Base-by-base conservation (phyloP, 1,139 yeast genomes). In the Hansenula lynferdii region DNA sequence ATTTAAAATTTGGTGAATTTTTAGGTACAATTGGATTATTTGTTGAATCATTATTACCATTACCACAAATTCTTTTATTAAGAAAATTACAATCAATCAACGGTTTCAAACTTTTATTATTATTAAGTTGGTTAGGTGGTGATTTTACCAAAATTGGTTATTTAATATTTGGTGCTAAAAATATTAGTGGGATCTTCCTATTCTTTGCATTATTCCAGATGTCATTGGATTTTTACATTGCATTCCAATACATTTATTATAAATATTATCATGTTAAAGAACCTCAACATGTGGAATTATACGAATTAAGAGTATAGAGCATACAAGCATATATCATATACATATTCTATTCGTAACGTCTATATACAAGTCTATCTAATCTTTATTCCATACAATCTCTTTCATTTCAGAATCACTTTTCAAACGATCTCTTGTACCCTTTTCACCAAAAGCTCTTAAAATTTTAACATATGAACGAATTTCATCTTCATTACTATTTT, bases 111-210 rank as follows among this genome's bases (percentile, higher is more conserved):
- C 67, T 81, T 34, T 75, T 90, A 27, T 65, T 89, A 36, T 60
- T 89, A 35, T 64, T 86, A 23, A 82, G 92, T 51, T 89, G 97
- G 97, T 65, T 89, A 9, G 82, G 92, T 43, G 96, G 97, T 37
- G 97, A 89, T 61, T 65, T 82, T 34, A 75, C 87, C 28, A 89
- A 89, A 57, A 72, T 89, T 28, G 66, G 80, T 36, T 87, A 85
- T 57, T 68, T 87, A 42, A 51, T 83, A 12, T 81, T 70, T 57
- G 94, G 95, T 10, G 84, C 95, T 1, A 72, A 72, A 40, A 72
- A 81, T 48, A 76, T 85, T 20, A 80, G 92, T 9, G 53, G 67
- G 7, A 73, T 87, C 31, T 89, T 89, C 57, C 69, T 85, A 28
- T 53, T 80, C 41, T 94, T 95, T 43, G 96, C 92, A 0, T 61